A percentile compares a stretch with the other conserved stretches of the same genome.
Conservation (phyloP, 1,284 basidiomycete genomes). For the Melanopsichium pennsylvanicum region DNA sequence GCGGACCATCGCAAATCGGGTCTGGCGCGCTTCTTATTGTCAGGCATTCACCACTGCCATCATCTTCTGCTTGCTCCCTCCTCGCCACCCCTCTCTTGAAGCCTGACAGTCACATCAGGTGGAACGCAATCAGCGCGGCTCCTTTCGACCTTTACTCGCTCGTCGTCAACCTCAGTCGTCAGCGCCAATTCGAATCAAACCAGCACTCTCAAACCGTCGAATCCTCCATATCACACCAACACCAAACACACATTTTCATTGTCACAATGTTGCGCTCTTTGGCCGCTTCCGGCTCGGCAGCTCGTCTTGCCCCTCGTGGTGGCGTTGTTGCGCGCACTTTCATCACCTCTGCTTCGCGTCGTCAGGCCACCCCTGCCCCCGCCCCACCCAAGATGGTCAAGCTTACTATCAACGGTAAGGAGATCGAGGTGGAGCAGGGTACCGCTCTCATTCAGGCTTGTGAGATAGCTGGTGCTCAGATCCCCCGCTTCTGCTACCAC, state of each 20-base stretch:
- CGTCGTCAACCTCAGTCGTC: neutral
- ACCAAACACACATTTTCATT: neutral
- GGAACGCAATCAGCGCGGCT: conserved; percentile 7
- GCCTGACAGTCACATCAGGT: conserved; percentile 31
- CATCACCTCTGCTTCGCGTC: conserved; percentile 47
- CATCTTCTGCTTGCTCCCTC: neutral
- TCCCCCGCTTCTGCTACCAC: conserved; percentile 85
- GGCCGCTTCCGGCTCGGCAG: conserved; percentile 42
- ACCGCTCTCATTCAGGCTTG: conserved; percentile 90
- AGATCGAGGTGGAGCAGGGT: conserved; percentile 64
- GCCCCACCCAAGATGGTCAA: conserved; percentile 65
- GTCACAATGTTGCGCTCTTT: conserved; percentile 45
- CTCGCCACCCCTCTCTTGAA: conserved; percentile 6
- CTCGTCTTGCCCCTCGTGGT: conserved; percentile 28
- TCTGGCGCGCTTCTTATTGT: conserved; percentile 26
- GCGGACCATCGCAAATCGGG: conserved; percentile 24
- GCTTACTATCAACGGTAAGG: conserved; percentile 64
- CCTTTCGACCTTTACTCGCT: conserved; percentile 4
- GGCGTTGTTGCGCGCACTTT: conserved; percentile 26
- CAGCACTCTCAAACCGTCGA: neutral
- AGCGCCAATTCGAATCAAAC: neutral
- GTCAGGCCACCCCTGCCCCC: conserved; percentile 55
- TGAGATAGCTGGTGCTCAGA: conserved; percentile 66
- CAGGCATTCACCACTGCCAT: conserved; percentile 8
- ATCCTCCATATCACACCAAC: neutral